Base-by-base conservation (phyloP, 139 green algal genomes). In the Monoraphidium neglectum region DNA sequence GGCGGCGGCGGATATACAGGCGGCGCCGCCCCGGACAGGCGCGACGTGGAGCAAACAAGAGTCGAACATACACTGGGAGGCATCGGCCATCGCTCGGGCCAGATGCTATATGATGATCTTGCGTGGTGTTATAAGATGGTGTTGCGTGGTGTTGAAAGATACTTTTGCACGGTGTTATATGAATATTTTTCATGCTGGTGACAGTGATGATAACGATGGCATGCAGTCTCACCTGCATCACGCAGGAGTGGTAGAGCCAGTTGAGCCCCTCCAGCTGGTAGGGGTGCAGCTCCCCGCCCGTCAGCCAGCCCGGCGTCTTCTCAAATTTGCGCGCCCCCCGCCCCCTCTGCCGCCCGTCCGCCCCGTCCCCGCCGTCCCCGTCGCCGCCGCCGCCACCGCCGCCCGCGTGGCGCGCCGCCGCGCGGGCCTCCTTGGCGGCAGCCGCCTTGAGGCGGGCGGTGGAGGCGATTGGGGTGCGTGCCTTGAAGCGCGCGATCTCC, bases 231-330 rank as follows among this genome's bases (percentile, higher is more conserved):
- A 51, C 43, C 43, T 51, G 43, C 8, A 21, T 8, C 8, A 51
- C 43, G 43, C 43, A 51, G 43, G 85, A 86, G 81, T 89, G 83
- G 77, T 82, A 84, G 37, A 94, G 82, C 89, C 91, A 95, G 84
- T 94, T 94, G 26, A 95, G 86, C 13, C 89, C 91, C 80, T 94
- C 91, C 61, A 95, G 89, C 84, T 95, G 91, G 84, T 95, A 95
- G 13, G 81, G 63, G 81, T 95, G 73, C 63, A 79, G 73, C 46
- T 2, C 16, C 12, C 73, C 73, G 26, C 73, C 73, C 24, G 24
- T 4, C 24, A 72, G 46, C 63, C 71, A 79, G 1, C 43, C 49
- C 15, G 73, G 73, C 1, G 73, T 73, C 35, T 24, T 24, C 62
- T 79, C 63, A 43, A 73, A 79, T 36, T 79, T 79, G 12, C 73